Conservation (phyloP, 1,139 yeast genomes). For the Suhomyces bribrorum region DNA sequence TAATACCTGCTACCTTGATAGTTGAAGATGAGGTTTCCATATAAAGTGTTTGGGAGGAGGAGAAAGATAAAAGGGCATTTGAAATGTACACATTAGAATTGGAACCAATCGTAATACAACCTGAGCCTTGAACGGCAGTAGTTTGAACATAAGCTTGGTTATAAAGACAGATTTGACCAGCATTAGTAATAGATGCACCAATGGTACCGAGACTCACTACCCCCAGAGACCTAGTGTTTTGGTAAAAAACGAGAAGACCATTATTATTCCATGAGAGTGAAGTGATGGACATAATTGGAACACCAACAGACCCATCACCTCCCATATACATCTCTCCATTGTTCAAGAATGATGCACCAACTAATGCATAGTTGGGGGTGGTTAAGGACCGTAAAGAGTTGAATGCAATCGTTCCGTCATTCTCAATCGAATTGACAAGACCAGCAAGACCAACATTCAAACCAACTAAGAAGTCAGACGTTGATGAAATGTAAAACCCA, state of each 20-base stretch:
- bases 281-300: conserved; percentile 23
- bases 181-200: conserved; percentile 23
- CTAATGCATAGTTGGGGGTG: conserved; percentile 23
- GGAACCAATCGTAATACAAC: conserved; percentile 29
- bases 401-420: conserved; percentile 18
- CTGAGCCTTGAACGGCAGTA: conserved; percentile 28
- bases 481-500: conserved; percentile 22
- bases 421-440: conserved; percentile 11
- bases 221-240: conserved; percentile 21
- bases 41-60: conserved; percentile 25
- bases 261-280: conserved; percentile 26
- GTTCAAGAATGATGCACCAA: conserved; percentile 25
- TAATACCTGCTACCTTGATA: conserved; percentile 22
- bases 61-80: conserved; percentile 19
- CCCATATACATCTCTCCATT: conserved; percentile 32
- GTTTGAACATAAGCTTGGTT: conserved; percentile 27
- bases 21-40: conserved; percentile 22
- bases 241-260: conserved; percentile 25
- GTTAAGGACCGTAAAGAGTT: conserved; percentile 15
- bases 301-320: conserved; percentile 23
- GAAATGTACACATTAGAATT: conserved; percentile 24
- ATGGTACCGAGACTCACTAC: conserved; percentile 24
- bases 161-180: conserved; percentile 33
- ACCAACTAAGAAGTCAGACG: conserved; percentile 8
- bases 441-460: conserved; percentile 13